phyloP scores from a whole-genome alignment of 2,329 filamentous ascomycete species.

The Scorias spongiosa region DNA sequence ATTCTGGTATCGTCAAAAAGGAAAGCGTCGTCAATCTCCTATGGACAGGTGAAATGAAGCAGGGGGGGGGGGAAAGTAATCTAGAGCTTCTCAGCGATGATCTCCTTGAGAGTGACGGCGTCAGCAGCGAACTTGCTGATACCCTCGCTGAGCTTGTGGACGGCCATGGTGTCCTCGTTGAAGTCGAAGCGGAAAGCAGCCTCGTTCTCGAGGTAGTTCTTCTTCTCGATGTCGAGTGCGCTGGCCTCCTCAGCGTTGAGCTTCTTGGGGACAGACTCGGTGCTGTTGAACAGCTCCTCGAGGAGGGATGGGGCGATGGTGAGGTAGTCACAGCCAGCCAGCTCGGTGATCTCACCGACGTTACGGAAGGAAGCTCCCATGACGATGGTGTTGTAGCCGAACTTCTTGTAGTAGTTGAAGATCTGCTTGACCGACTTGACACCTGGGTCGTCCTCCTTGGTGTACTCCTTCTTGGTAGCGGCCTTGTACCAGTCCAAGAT shows the following conservation, averaged over 20 bases:
- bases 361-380: slow-evolving; percentile 99
- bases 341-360: slow-evolving; percentile 90
- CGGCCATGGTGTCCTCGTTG: slow-evolving; percentile 99
- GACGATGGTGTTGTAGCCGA: slow-evolving; percentile 96
- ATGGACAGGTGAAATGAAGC: neutral
- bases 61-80: neutral
- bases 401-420: slow-evolving; percentile 99
- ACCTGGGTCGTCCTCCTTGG: slow-evolving; percentile 81
- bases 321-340: slow-evolving; percentile 96
- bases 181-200: slow-evolving; percentile 91
- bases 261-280: slow-evolving; percentile 75
- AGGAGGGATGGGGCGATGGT: slow-evolving; percentile 94
- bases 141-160: slow-evolving; percentile 97
- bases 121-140: slow-evolving; percentile 99
- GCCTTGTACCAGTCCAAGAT: slow-evolving; percentile 99
- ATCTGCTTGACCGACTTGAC: slow-evolving; percentile 86
- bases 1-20: neutral
- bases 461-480: slow-evolving; percentile 82
- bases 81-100: slow-evolving; percentile 71
- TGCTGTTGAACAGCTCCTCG: slow-evolving; percentile 82
- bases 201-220: slow-evolving; percentile 82
- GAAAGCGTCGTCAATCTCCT: neutral
- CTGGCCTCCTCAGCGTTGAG: slow-evolving; percentile 55
- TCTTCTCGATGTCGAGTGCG: slow-evolving; percentile 67
- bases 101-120: slow-evolving; percentile 81